These are phyloP conservation scores for Lodderomyces pseudojiufengensis DNA, from an alignment of 1,139 yeast species.

Conservation along the genomic window DNA sequence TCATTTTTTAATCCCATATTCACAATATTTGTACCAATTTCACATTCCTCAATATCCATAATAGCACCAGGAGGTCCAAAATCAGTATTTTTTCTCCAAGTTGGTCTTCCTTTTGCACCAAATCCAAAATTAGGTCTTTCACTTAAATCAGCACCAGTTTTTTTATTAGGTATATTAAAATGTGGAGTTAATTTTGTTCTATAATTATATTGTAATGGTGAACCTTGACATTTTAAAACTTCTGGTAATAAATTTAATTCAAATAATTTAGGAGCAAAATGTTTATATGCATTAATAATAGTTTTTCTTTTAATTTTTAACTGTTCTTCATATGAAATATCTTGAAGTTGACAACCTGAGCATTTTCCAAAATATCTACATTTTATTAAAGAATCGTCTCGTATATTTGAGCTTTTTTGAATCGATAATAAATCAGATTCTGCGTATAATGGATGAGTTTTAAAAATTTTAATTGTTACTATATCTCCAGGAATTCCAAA, in stretches of 20 bases:
- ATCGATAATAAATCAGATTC: conserved; percentile 72
- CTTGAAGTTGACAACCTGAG: conserved; percentile 92
- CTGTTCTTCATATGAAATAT: conserved; percentile 69
- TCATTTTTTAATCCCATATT: conserved; percentile 75
- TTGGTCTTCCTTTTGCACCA: conserved; percentile 77
- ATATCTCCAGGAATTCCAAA: conserved; percentile 86
- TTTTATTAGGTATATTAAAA: conserved; percentile 71
- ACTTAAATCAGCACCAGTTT: conserved; percentile 30
- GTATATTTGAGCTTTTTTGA: conserved; percentile 35
- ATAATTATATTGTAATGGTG: conserved; percentile 74
- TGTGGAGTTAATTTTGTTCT: conserved; percentile 96
- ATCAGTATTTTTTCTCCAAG: conserved; percentile 49
- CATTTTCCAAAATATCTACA: conserved; percentile 48
- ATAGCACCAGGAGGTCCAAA: conserved; percentile 50
- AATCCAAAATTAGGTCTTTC: conserved; percentile 78
- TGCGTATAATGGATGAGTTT: conserved; percentile 71
- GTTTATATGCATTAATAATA: conserved; percentile 76
- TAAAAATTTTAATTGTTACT: conserved; percentile 66
- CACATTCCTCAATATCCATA: conserved; percentile 89
- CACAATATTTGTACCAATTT: conserved; percentile 78
- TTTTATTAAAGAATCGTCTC: conserved; percentile 49
- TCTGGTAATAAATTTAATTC: conserved; percentile 47
- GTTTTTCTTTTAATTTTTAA: conserved; percentile 68
- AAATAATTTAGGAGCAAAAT: conserved; percentile 55
- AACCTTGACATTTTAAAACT: conserved; percentile 64